A percentile compares a stretch with the other conserved stretches of the same genome.
Conservation (phyloP, 352 stramenopile species). For the Globisporangium apiculatum region DNA sequence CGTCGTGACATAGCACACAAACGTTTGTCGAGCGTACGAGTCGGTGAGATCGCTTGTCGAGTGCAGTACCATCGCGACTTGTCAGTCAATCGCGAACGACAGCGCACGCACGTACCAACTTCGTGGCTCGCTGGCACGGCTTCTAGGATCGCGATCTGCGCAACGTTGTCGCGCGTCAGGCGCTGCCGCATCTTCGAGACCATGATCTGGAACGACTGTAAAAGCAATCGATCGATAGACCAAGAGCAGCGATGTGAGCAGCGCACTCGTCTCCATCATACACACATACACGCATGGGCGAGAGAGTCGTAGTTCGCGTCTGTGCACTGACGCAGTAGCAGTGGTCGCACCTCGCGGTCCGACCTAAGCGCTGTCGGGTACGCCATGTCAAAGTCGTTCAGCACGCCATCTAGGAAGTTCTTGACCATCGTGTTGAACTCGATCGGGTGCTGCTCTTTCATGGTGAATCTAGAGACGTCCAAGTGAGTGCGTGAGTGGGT, state of each 20-base stretch:
- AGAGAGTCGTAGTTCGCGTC: too few relatives aligned
- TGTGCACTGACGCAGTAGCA: too few relatives aligned
- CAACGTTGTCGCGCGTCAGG: constrained; percentile 97
- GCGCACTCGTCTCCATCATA: too few relatives aligned
- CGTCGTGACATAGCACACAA: too few relatives aligned
- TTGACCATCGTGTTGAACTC: constrained; percentile 96
- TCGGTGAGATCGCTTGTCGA: too few relatives aligned
- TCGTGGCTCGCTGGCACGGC: constrained; percentile 83
- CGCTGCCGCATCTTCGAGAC: constrained; percentile 68
- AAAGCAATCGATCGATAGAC: neutral
- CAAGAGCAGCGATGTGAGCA: too few relatives aligned
- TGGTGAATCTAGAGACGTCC: constrained; percentile 44
- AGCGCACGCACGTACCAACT: constrained; percentile 38
- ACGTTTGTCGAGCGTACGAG: too few relatives aligned
- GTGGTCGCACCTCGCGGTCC: constrained; percentile 37
- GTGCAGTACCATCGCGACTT: too few relatives aligned
- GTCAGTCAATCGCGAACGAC: neutral
- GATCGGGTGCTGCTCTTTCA: constrained; percentile 91
- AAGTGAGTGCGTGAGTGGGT: neutral
- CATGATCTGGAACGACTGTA: constrained; percentile 33
- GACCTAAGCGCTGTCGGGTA: constrained; percentile 59
- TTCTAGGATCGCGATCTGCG: constrained; percentile 96
- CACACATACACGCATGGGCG: too few relatives aligned
- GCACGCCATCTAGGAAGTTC: constrained; percentile 56
- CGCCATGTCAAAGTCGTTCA: constrained; percentile 74